These are phyloP conservation scores for Sherardia arvensis DNA, from an alignment of 257 asterid genomes.

Conservation along the genomic window DNA sequence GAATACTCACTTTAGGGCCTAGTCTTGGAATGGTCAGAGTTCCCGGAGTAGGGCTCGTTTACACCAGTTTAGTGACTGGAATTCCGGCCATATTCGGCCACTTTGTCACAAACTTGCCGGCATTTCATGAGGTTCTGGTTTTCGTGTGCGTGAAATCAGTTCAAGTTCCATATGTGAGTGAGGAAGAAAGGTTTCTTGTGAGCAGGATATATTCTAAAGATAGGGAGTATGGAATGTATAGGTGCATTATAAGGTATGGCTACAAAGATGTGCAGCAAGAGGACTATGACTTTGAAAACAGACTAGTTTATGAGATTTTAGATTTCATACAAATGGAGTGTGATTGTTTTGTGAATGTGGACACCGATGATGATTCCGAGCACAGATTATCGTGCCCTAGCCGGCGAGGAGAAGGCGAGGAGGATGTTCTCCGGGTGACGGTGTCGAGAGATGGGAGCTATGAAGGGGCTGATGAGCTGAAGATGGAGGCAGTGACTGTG, in stretches of 20 bases:
- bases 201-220: slow-evolving; percentile 33
- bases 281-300: slow-evolving; percentile 33
- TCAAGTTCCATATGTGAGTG: slow-evolving; percentile 37
- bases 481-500: slow-evolving; percentile 18
- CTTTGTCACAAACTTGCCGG: slow-evolving; percentile 53
- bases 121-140: slow-evolving; percentile 52
- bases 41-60: slow-evolving; percentile 52
- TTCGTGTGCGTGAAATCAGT: slow-evolving; percentile 45
- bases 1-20: slow-evolving; percentile 44
- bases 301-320: slow-evolving; percentile 25
- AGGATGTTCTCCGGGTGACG: background rate
- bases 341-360: background rate
- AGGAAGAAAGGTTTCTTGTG: slow-evolving; percentile 38
- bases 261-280: slow-evolving; percentile 38
- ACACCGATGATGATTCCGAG: background rate
- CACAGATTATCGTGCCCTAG: slow-evolving; percentile 5
- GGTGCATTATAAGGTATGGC: slow-evolving; percentile 54
- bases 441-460: background rate
- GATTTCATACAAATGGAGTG: slow-evolving; percentile 29
- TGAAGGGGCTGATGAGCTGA: slow-evolving; percentile 8
- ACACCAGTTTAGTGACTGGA: slow-evolving; percentile 42
- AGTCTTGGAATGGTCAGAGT: slow-evolving; percentile 57
- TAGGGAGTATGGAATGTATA: slow-evolving; percentile 31
- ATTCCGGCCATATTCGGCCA: slow-evolving; percentile 55
- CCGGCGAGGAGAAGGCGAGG: background rate